These are phyloP conservation scores for Medicago lupulina DNA, from an alignment of 306 rosid genomes.

Conservation along the genomic window DNA sequence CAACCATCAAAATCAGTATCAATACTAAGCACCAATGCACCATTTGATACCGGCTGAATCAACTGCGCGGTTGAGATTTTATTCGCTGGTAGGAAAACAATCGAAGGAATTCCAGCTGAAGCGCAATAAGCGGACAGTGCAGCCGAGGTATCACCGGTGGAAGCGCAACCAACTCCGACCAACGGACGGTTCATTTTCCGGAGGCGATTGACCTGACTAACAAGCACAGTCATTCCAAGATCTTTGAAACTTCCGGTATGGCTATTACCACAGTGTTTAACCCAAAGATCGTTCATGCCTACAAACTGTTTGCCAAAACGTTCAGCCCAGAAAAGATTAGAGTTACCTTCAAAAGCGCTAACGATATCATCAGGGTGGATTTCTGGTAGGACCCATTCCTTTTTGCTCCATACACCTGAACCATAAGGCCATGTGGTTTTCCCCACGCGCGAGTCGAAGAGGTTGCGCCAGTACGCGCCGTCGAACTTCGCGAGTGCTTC, in stretches of 20 bases:
- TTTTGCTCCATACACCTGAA: constrained; percentile 91
- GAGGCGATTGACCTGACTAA: constrained; percentile 81
- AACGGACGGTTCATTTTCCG: constrained; percentile 64
- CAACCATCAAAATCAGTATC: constrained; percentile 87
- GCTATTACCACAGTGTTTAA: constrained; percentile 80
- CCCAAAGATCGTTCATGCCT: constrained; percentile 88
- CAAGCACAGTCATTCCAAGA: constrained; percentile 81
- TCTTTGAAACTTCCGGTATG: constrained; percentile 87
- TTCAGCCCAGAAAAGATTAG: constrained; percentile 90
- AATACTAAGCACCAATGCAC: constrained; percentile 75
- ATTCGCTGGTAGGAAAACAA: constrained; percentile 82
- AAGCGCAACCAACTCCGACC: constrained; percentile 83
- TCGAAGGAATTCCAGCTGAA: constrained; percentile 78
- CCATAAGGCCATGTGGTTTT: constrained; percentile 90
- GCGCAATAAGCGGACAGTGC: constrained; percentile 88
- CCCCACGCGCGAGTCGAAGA: constrained; percentile 92
- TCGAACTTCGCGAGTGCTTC: constrained; percentile 58
- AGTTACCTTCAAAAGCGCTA: constrained; percentile 80
- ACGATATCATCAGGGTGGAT: constrained; percentile 74
- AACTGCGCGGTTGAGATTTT: constrained; percentile 80
- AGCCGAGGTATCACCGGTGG: constrained; percentile 83
- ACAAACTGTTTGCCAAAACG: constrained; percentile 78
- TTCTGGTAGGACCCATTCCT: constrained; percentile 90
- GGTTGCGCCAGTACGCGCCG: constrained; percentile 79
- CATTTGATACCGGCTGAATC: constrained; percentile 84